phyloP scores from a whole-genome alignment of 2,329 filamentous ascomycete species.

The Epichloe amarillans region DNA sequence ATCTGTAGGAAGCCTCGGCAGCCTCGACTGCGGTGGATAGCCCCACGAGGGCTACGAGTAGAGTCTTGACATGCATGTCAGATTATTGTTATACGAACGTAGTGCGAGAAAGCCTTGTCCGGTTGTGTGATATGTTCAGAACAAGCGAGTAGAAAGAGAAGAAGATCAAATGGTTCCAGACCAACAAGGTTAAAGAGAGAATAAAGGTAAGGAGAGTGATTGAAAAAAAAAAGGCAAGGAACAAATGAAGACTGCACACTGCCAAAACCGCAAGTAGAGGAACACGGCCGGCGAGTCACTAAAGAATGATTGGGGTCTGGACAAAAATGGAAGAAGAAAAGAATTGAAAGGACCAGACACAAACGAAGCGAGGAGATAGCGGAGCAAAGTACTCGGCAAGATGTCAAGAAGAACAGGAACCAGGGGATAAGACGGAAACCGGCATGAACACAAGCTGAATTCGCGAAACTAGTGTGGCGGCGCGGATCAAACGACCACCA shows the following conservation, averaged over 20 bases:
- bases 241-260: slow-evolving; percentile 19
- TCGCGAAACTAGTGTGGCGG: slow-evolving; percentile 1
- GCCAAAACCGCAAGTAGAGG: slow-evolving; percentile 4
- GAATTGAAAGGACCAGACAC: slow-evolving; percentile 32
- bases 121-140: background rate
- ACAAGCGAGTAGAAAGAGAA: slow-evolving; percentile 10
- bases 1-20: slow-evolving; percentile 24
- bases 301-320: slow-evolving; percentile 10
- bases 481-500: background rate
- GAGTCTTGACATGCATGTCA: slow-evolving; percentile 37
- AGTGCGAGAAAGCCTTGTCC: slow-evolving; percentile 7
- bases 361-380: slow-evolving; percentile 20
- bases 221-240: slow-evolving; percentile 8
- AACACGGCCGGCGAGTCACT: slow-evolving; percentile 16
- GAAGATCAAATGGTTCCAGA: slow-evolving; percentile 10
- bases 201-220: slow-evolving; percentile 4
- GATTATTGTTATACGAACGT: background rate
- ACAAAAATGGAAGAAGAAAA: slow-evolving; percentile 16
- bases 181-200: slow-evolving; percentile 9
- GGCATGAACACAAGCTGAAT: slow-evolving; percentile 12
- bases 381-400: slow-evolving; percentile 17
- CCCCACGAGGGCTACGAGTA: slow-evolving; percentile 36
- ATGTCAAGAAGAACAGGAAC: slow-evolving; percentile 24
- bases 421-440: slow-evolving; percentile 19
- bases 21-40: slow-evolving; percentile 24